Evolutionary conservation across 768 basidiomycete species (phyloP), one percentile per base, ranked within the genome.

Genomic region (Suillus bovinus): DNA sequence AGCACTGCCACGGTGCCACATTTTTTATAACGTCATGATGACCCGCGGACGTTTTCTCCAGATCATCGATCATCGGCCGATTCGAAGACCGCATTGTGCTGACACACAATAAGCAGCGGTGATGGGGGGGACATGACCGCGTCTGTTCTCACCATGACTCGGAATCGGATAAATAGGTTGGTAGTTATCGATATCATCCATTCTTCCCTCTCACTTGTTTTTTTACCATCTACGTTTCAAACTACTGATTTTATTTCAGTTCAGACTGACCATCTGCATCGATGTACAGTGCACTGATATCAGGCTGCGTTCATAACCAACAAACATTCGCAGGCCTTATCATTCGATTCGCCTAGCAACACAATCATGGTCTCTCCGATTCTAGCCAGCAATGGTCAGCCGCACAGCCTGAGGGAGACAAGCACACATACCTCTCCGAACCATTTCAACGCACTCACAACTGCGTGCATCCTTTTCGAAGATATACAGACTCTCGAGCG

Each of bases 391-490:
- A 31, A 17, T 13, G 31, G 7, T 10, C 50, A 52, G 20, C 8
- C 27, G 29, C 36, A 4, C 49, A 8, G n/a, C n/a, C n/a, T n/a
- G n/a, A n/a, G n/a, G 36, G 31, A 58, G 11, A 22, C 29, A n/a
- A 52, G 31, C 62, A 10, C 65, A 50, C 56, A n/a, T 14, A 34
- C 53, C 53, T 13, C 49, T 50, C 17, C 13, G 50, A 52, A 52
- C n/a, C 63, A 67, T 24, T 52, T 62, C 44, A 62, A 74, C 50
- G 42, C 72, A n/a, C 74, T 74, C 59, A 64, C 64, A 33, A 76
- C 72, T 17, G 71, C 74, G 3, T 73, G 66, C 57, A 71, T 71
- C 27, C 63, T 74, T 29, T 58, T 74, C 50, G 66, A 67, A 36
- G 72, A 74, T 5, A 49, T 74, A 4, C 65, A 65, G 52, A 63